phyloP scores from a whole-genome alignment of 2,329 filamentous ascomycete genomes.

The Colletotrichum eleusines region DNA sequence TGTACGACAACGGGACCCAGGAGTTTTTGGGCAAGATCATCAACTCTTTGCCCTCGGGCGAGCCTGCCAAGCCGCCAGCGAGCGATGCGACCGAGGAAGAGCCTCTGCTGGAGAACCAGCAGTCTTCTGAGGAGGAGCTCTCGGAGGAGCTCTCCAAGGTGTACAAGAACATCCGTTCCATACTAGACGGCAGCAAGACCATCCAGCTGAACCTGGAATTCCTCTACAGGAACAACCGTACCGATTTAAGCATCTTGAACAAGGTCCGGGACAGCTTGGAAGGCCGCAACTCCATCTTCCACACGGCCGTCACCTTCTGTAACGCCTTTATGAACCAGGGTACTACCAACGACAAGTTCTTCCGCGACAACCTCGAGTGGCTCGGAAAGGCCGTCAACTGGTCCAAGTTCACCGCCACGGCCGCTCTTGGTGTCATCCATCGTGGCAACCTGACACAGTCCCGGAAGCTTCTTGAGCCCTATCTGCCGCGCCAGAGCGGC shows the following conservation, averaged over 20 bases:
- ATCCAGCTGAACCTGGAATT: constrained; percentile 97
- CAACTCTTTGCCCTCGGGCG: constrained; percentile 76
- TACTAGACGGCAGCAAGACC: constrained; percentile 89
- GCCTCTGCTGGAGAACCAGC: constrained; percentile 62
- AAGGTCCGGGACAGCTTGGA: constrained; percentile 97
- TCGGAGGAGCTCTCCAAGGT: constrained; percentile 66
- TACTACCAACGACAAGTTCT: constrained; percentile 98
- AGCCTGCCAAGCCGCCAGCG: constrained; percentile 59
- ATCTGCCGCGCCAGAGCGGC: constrained; percentile 83
- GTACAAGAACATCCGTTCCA: constrained; percentile 73
- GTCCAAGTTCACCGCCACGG: constrained; percentile 99
- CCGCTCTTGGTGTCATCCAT: constrained; percentile 95
- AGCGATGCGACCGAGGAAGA: constrained; percentile 58
- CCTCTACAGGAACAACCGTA: constrained; percentile 93
- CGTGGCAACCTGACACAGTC: constrained; percentile 94
- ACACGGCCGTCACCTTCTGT: constrained; percentile 95
- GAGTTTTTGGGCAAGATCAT: constrained; percentile 94
- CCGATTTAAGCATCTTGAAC: constrained; percentile 91
- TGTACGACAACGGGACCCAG: constrained; percentile 98
- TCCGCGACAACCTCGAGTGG: constrained; percentile 98
- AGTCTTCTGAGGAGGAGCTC: constrained; percentile 64
- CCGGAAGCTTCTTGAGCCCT: constrained; percentile 92
- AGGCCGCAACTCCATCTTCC: constrained; percentile 97
- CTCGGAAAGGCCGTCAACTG: constrained; percentile 98
- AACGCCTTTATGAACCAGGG: constrained; percentile 99